phyloP scores from a whole-genome alignment of 202 grass and related monocot species.

The Hordeum pubiflorum region DNA sequence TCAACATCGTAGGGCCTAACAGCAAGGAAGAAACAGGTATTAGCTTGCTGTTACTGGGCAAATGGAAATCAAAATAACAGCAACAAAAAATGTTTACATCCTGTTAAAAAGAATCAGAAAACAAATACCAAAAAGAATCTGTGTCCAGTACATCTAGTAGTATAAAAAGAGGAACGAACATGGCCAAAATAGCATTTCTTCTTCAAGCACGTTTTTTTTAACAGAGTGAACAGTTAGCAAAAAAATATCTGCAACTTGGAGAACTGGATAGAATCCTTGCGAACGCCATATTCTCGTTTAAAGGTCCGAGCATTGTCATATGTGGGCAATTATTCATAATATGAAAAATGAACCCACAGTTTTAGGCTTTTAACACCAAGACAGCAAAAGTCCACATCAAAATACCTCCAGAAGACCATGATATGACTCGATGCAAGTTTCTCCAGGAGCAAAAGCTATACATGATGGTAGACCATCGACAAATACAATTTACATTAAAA shows the following conservation, averaged over 20 bases:
- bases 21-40: conserved; percentile 27
- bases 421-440: not conserved
- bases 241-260: not conserved
- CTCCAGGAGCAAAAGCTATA: not conserved
- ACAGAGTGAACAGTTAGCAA: not conserved
- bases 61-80: not conserved
- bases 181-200: not conserved
- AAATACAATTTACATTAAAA: not conserved
- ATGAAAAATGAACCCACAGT: not conserved
- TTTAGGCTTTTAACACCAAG: too few species aligned
- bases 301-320: not conserved
- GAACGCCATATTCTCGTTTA: not conserved
- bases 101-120: conserved; percentile 1
- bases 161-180: not conserved
- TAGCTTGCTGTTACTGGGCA: conserved; percentile 20
- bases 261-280: not conserved
- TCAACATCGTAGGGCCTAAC: conserved; percentile 59
- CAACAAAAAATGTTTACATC: not conserved
- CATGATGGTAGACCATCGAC: not conserved
- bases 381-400: too few species aligned
- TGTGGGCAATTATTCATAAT: not conserved
- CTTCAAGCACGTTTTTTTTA: not conserved
- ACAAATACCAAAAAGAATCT: not conserved
- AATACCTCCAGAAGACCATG: not conserved
- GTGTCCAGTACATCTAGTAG: conserved; percentile 6